Evolutionary conservation across 345 rosid genomes (phyloP).

Genomic region (Hirschfeldia incana): DNA sequence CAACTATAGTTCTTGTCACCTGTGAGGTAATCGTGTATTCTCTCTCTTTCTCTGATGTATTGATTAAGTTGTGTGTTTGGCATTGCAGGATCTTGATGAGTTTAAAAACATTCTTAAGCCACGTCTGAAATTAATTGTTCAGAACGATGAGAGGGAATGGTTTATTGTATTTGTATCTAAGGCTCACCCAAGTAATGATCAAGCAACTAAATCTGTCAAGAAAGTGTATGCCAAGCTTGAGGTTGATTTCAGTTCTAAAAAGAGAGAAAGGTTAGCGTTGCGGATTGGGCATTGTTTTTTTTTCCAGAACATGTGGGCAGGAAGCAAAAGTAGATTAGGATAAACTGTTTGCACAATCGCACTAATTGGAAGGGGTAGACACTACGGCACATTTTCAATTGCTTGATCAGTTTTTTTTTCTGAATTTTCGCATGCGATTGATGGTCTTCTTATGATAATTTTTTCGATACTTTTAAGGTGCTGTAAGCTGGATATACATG

Average conservation of each 20-base stretch:
- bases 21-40: constrained; percentile 84
- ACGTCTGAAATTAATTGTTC: constrained; percentile 81
- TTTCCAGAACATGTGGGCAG: background rate
- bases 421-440: constrained; percentile 2
- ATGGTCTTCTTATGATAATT: background rate
- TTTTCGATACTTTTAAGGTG: constrained; percentile 55
- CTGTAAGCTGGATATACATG: constrained; percentile 85
- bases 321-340: background rate
- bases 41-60: background rate
- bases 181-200: constrained; percentile 91
- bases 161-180: constrained; percentile 90
- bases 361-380: background rate
- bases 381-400: background rate
- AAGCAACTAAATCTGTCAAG: constrained; percentile 81
- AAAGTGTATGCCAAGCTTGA: constrained; percentile 88
- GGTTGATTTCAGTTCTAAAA: constrained; percentile 95
- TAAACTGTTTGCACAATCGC: background rate
- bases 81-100: constrained; percentile 92
- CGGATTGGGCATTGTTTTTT: constrained; percentile 3
- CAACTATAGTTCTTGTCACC: constrained; percentile 84
- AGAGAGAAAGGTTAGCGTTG: constrained; percentile 75
- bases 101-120: constrained; percentile 93
- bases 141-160: constrained; percentile 95
- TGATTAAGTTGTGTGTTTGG: constrained; percentile 9
- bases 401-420: background rate